These are phyloP conservation scores for Thalassia testudinum DNA, from an alignment of 116 monocot species.

Conservation along the genomic window DNA sequence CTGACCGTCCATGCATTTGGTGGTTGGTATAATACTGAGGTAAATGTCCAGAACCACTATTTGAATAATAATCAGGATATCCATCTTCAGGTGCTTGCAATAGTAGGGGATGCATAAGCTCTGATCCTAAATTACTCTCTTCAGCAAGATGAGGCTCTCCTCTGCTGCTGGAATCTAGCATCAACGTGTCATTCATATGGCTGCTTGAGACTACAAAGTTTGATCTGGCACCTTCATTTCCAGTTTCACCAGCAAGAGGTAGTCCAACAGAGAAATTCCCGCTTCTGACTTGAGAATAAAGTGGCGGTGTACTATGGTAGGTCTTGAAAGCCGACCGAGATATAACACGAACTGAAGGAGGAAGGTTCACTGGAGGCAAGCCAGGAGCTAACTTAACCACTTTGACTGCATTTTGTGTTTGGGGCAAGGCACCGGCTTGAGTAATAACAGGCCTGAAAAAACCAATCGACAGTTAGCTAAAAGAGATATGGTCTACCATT, in stretches of 20 bases:
- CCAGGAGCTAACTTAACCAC: conserved; percentile 89
- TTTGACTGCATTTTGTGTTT: conserved; percentile 22
- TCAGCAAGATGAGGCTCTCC: conserved; percentile 14
- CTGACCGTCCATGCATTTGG: conserved; percentile 2
- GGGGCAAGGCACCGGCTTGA: conserved; percentile 11
- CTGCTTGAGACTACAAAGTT: conserved; percentile 10
- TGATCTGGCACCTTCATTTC: conserved; percentile 8
- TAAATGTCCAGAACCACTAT: conserved; percentile 10
- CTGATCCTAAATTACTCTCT: conserved; percentile 37
- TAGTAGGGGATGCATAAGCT: conserved; percentile 75
- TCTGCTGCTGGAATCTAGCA: conserved; percentile 6
- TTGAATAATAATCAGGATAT: conserved; percentile 19
- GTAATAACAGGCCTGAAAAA: conserved; percentile 7
- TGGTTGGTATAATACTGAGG: conserved; percentile 11
- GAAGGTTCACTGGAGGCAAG: conserved; percentile 91
- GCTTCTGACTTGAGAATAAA: conserved; percentile 1
- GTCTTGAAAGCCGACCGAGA: conserved; percentile 61
- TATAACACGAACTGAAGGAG: conserved; percentile 72
- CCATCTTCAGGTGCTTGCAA: conserved; percentile 46
- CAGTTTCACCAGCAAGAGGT: conserved; percentile 12
- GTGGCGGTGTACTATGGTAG: conserved; percentile 9
- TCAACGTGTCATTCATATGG: conserved; percentile 1
- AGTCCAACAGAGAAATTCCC: neutral
- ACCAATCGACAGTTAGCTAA: neutral
- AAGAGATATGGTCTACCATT: no score